These are phyloP conservation scores for Diaporthe eres DNA, from an alignment of 2,329 filamentous ascomycete species.

Conservation along the genomic window DNA sequence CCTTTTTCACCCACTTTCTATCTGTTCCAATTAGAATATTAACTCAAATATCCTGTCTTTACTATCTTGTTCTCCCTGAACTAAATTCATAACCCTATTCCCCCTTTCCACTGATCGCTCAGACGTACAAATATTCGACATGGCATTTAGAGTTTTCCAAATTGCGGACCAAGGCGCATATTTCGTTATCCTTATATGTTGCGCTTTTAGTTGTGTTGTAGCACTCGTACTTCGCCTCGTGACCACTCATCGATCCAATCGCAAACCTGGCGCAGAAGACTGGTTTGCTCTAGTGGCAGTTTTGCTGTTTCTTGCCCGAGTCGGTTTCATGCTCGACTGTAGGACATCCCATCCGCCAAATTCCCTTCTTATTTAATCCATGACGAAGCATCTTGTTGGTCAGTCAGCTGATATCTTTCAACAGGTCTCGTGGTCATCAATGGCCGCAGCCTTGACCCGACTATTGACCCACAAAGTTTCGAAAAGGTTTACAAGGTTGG, in stretches of 20 bases:
- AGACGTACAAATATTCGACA: not conserved
- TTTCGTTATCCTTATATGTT: not conserved
- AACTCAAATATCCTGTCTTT: not conserved
- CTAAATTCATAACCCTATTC: no score
- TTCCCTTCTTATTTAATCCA: fast-evolving
- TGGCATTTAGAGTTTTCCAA: not conserved
- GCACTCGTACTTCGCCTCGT: not conserved
- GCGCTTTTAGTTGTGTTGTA: not conserved
- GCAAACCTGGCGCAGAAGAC: constrained; percentile 1
- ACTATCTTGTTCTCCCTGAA: not conserved
- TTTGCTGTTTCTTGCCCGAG: not conserved
- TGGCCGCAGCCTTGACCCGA: not conserved
- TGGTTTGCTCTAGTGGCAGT: not conserved
- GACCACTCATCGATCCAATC: not conserved
- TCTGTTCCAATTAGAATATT: not conserved
- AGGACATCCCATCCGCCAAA: not conserved
- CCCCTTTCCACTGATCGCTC: not conserved
- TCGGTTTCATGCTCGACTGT: not conserved
- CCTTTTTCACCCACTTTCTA: not conserved
- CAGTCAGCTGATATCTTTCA: not conserved
- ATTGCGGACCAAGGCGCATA: not conserved
- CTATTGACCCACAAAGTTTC: not conserved
- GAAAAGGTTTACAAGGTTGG: not conserved
- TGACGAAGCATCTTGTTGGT: not conserved
- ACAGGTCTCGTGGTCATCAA: not conserved